phyloP scores from a whole-genome alignment of 2,329 filamentous ascomycete genomes.

The Lachnellula hyalina region DNA sequence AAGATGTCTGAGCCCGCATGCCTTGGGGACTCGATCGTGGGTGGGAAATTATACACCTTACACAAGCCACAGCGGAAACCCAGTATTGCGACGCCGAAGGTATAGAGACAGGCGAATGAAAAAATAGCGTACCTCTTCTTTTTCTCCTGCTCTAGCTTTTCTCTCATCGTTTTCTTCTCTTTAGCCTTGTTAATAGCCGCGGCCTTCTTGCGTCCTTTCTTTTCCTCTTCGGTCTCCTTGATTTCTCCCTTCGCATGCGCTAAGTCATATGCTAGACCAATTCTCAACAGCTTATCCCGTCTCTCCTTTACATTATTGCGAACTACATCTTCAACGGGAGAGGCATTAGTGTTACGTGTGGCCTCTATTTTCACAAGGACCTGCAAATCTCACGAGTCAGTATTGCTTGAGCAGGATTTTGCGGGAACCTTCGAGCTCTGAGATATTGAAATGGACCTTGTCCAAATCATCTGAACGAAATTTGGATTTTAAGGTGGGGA shows the following conservation, averaged over 20 bases:
- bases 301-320: conserved; percentile 31
- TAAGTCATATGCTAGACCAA: conserved; percentile 56
- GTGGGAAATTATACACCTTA: no score
- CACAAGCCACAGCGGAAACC: no score
- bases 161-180: conserved; percentile 35
- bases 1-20: no score
- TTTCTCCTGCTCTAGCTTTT: conserved; percentile 22
- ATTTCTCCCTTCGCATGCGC: conserved; percentile 54
- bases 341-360: conserved; percentile 35
- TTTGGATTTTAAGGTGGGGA: no score
- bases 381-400: no score
- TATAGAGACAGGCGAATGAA: not conserved
- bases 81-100: no score
- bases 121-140: conserved; percentile 14
- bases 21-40: no score
- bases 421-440: no score
- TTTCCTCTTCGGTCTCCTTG: conserved; percentile 42
- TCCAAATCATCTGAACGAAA: no score
- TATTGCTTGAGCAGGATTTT: no score
- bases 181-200: conserved; percentile 38
- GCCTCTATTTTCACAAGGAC: conserved; percentile 48
- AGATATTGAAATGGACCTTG: no score
- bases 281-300: conserved; percentile 50
- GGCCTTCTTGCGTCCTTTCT: conserved; percentile 41
- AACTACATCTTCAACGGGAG: conserved; percentile 44